These are phyloP conservation scores for Colletotrichum cordylinicola DNA, from an alignment of 2,329 filamentous ascomycete genomes.

Conservation along the genomic window DNA sequence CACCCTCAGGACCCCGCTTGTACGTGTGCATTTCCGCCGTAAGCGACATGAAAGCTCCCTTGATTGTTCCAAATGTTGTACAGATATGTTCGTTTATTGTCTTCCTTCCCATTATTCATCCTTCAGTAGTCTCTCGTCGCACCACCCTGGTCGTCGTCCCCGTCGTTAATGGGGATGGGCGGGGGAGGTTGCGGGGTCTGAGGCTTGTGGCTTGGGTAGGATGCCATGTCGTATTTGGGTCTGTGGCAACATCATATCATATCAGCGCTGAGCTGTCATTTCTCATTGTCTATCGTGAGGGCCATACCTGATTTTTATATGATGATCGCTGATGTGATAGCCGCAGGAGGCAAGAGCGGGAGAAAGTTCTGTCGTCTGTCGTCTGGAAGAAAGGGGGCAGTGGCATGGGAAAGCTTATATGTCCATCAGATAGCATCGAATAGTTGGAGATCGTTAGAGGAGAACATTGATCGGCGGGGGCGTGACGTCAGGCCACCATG, in stretches of 20 bases:
- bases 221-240: conserved; percentile 3
- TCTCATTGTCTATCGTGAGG: background rate
- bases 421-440: background rate
- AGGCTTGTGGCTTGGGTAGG: conserved; percentile 21
- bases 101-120: background rate
- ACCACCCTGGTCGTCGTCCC: conserved; percentile 18
- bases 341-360: background rate
- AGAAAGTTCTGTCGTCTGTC: background rate
- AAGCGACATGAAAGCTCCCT: too few relatives aligned
- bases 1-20: background rate
- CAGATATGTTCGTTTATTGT: background rate
- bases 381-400: background rate
- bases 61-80: background rate
- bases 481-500: conserved; percentile 21
- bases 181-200: conserved; percentile 24
- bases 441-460: background rate
- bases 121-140: conserved; percentile 22
- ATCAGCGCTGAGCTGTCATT: background rate
- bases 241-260: background rate
- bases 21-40: background rate
- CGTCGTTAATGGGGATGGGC: conserved; percentile 23
- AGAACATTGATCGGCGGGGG: background rate
- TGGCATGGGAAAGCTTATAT: conserved; percentile 2
- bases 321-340: background rate
- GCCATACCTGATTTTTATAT: background rate